Evolutionary conservation across 2,329 filamentous ascomycete genomes (phyloP), one percentile per base, ranked within the genome.

Genomic region (Ophiostoma pallidulum): DNA sequence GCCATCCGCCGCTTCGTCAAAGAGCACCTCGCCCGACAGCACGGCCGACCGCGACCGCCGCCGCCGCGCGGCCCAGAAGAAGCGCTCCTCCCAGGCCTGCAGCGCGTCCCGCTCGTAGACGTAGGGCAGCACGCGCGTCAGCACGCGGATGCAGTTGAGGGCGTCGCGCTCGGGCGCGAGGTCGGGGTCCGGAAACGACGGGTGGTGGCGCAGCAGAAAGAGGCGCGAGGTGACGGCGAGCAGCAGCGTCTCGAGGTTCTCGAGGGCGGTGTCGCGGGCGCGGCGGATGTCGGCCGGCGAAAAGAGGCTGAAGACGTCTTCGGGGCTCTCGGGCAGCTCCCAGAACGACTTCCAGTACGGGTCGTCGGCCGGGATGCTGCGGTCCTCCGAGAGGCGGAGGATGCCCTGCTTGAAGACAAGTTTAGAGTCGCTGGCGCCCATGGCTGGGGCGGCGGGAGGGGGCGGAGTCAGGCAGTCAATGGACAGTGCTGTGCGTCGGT

Each of bases 401-500:
- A 97, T 94, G 68, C 90, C 91, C 69, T 94, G 87, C 70, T 96
- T 97, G 77, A 98, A 97, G 63, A 91, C 88, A 63, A 97, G 82
- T 77, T 97, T 97, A 60, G 91, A 97, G 71, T 97, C 91, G 69
- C 91, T 96, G 63, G 91, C 91, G 67, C 92, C 92, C 92, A 98
- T 98, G 48, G 56, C 66, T 55, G 51, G 55, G 49, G 28, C 13
- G 10, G 20, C 24, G n/a, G 28, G 24, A 19, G 12, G 10, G 22
- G 8, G 36, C 28, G 22, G n/a, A 14, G 18, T 28, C 16, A 41
- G 18, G 19, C 32, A 16, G 31, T 44, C 32, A 32, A 36, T 28
- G 32, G n/a, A n/a, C n/a, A n/a, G n/a, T n/a, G 32, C 41, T 19
- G 22, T 44, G 32, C 24, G 24, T 8, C 26, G 16, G 4, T 37